phyloP scores from a whole-genome alignment of 2,329 filamentous ascomycete species.

The Trichoderma arundinaceum region DNA sequence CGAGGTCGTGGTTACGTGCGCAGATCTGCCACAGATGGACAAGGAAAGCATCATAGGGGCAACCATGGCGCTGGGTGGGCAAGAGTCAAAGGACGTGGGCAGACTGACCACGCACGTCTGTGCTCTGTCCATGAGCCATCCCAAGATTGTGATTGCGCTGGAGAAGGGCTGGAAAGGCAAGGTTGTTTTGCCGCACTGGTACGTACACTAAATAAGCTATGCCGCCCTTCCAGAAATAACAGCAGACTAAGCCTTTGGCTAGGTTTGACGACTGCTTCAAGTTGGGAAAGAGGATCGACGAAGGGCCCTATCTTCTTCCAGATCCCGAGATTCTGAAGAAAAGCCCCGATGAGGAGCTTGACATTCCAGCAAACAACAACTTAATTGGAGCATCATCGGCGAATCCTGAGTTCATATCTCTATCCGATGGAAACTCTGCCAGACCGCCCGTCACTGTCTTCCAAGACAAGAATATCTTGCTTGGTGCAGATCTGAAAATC shows the following conservation, averaged over 20 bases:
- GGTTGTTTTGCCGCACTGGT: slow-evolving; percentile 94
- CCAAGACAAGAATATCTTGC: slow-evolving; percentile 74
- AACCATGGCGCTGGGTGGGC: slow-evolving; percentile 85
- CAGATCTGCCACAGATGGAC: slow-evolving; percentile 82
- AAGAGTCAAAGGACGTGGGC: slow-evolving; percentile 73
- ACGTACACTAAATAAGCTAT: slow-evolving; percentile 37
- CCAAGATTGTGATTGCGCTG: slow-evolving; percentile 68
- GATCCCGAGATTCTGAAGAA: slow-evolving; percentile 80
- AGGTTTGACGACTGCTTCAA: slow-evolving; percentile 98
- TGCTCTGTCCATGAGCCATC: slow-evolving; percentile 75
- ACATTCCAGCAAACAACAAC: slow-evolving; percentile 62
- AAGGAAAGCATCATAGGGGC: slow-evolving; percentile 92
- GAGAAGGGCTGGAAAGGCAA: slow-evolving; percentile 73
- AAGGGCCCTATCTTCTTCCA: slow-evolving; percentile 83
- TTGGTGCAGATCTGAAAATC: slow-evolving; percentile 76
- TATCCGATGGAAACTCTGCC: slow-evolving; percentile 49
- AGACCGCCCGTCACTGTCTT: slow-evolving; percentile 74
- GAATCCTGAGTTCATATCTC: slow-evolving; percentile 51
- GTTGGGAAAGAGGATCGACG: slow-evolving; percentile 87
- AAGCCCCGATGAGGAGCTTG: slow-evolving; percentile 60
- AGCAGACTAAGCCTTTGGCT: slow-evolving; percentile 14
- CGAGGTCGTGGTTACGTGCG: slow-evolving; percentile 80
- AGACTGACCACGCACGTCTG: slow-evolving; percentile 87
- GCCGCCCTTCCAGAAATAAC: background rate
- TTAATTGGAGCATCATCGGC: slow-evolving; percentile 70